Conservation (phyloP, 768 basidiomycete species). For the Symmetrospora coprosmae region DNA sequence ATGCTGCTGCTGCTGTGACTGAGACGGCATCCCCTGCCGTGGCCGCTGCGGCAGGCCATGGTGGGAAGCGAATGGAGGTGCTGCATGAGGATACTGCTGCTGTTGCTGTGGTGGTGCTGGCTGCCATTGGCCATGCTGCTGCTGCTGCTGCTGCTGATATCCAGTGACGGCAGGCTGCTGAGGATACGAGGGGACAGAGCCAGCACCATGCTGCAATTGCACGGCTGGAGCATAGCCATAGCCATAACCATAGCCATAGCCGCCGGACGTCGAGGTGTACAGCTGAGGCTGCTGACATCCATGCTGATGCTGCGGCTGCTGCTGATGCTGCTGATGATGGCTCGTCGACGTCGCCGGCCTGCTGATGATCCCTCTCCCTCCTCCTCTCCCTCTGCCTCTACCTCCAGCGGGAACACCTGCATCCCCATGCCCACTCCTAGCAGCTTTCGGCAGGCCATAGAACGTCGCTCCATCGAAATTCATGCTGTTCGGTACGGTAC, state of each 20-base stretch:
- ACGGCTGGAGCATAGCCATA: neutral
- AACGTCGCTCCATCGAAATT: slow-evolving; percentile 5
- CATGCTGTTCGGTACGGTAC: no score
- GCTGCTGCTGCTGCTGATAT: no score
- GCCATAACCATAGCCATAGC: neutral
- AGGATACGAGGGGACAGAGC: no score
- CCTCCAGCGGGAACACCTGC: neutral
- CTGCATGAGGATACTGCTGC: no score
- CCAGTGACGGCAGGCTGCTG: no score
- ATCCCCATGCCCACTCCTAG: neutral
- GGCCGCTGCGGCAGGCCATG: no score
- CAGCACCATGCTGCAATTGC: no score
- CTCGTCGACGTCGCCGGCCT: neutral
- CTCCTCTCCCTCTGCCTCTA: neutral
- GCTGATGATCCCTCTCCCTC: neutral
- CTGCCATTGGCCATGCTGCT: neutral
- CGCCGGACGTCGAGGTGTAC: neutral
- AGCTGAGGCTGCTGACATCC: neutral
- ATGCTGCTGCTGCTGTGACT: no score
- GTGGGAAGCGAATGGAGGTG: no score
- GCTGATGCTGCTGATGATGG: neutral
- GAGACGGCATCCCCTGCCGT: no score
- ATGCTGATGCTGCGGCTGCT: neutral
- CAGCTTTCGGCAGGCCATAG: slow-evolving; percentile 2
- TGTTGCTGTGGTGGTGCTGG: neutral